Percentiles rank a stretch among this genome's conserved stretches.
Evolutionary conservation across 2,329 filamentous ascomycete species (phyloP).

Genomic region (Thelonectria rubi): DNA sequence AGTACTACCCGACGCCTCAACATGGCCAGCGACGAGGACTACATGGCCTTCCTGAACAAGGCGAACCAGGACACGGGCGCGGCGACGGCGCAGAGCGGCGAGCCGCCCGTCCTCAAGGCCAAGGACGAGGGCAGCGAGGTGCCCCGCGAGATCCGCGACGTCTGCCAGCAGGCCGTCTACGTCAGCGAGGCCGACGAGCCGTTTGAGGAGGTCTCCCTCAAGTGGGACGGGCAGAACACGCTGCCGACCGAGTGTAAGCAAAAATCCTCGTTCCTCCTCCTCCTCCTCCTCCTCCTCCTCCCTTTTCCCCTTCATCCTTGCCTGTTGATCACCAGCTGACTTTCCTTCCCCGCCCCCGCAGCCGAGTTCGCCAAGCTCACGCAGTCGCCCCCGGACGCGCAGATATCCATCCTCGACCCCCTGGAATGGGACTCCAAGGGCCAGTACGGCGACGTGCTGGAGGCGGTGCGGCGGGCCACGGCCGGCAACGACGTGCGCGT

Average conservation of each 20-base stretch:
- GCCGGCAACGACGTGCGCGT: slow-evolving; percentile 76
- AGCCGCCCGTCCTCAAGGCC: slow-evolving; percentile 57
- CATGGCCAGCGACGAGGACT: slow-evolving; percentile 83
- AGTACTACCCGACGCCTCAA: slow-evolving; percentile 38
- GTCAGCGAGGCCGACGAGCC: slow-evolving; percentile 85
- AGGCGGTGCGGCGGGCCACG: slow-evolving; percentile 72
- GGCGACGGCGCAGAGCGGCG: slow-evolving; percentile 32
- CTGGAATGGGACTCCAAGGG: slow-evolving; percentile 77
- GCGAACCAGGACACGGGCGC: slow-evolving; percentile 76
- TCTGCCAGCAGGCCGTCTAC: slow-evolving; percentile 69
- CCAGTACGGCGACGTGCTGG: slow-evolving; percentile 73
- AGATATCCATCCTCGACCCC: slow-evolving; percentile 72
- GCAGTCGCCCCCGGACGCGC: slow-evolving; percentile 59
- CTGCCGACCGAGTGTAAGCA: slow-evolving; percentile 69
- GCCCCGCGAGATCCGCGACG: slow-evolving; percentile 64
- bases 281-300: too few species aligned
- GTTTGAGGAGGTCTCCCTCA: slow-evolving; percentile 79
- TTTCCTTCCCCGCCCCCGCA: too few species aligned
- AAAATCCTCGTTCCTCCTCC: background rate
- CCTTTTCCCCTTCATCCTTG: too few species aligned
- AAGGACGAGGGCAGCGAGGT: slow-evolving; percentile 65
- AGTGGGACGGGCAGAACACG: slow-evolving; percentile 61
- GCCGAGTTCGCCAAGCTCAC: slow-evolving; percentile 77
- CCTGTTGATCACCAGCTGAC: too few species aligned
- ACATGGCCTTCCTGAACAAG: slow-evolving; percentile 86